These are phyloP conservation scores for Daldinia vernicosa DNA, from an alignment of 495 filamentous ascomycete genomes.

Conservation along the genomic window DNA sequence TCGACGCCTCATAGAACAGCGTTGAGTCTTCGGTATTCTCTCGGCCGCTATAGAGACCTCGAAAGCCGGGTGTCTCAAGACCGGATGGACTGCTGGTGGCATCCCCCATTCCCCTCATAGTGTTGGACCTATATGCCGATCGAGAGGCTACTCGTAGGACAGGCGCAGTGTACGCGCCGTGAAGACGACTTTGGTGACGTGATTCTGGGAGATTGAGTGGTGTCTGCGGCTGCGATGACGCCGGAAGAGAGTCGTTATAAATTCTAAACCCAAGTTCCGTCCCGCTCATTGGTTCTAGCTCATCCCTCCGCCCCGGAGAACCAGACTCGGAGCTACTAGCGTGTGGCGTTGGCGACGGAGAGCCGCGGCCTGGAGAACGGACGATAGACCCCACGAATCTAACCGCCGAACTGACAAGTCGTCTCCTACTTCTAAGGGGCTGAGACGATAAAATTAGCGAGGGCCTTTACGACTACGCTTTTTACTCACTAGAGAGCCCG, in stretches of 20 bases:
- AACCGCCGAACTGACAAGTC: slow-evolving; percentile 44
- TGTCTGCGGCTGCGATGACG: slow-evolving; percentile 64
- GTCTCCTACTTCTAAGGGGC: slow-evolving; percentile 28
- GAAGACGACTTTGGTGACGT: slow-evolving; percentile 57
- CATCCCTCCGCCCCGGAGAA: slow-evolving; percentile 13
- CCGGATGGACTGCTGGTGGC: slow-evolving; percentile 44
- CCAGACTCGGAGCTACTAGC: slow-evolving; percentile 9
- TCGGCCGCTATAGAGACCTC: slow-evolving; percentile 55
- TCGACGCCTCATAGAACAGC: slow-evolving; percentile 47
- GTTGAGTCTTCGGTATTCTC: slow-evolving; percentile 58
- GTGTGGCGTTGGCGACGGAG: slow-evolving; percentile 34
- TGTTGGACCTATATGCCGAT: slow-evolving; percentile 23
- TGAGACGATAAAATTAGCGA: slow-evolving; percentile 18
- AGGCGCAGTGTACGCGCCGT: slow-evolving; percentile 58
- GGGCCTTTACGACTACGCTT: not conserved
- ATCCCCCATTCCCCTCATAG: slow-evolving; percentile 24
- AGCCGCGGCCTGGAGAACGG: slow-evolving; percentile 31
- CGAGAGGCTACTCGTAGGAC: slow-evolving; percentile 30
- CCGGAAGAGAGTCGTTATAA: slow-evolving; percentile 62
- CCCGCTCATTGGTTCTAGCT: not conserved
- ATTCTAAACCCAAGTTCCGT: slow-evolving; percentile 47
- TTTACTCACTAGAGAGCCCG: slow-evolving; percentile 31
- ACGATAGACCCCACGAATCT: slow-evolving; percentile 42
- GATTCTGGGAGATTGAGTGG: slow-evolving; percentile 62
- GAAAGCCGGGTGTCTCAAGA: slow-evolving; percentile 51